These are phyloP conservation scores for Spathaspora sp. DNA, from an alignment of 805 yeast species.

Conservation along the genomic window DNA sequence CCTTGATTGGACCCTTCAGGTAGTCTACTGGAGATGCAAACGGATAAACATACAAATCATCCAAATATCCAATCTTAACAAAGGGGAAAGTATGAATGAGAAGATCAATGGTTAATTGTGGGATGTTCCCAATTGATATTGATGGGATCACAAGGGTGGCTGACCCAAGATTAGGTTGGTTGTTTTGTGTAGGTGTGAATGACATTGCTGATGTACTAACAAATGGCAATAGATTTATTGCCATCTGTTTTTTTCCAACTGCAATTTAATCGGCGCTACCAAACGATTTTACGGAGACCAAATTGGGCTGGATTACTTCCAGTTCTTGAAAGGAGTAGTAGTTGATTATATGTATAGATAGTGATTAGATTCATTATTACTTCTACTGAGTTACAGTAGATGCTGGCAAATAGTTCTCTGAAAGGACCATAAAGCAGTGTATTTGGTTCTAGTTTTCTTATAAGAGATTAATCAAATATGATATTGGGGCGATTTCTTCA, in stretches of 20 bases:
- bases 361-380: no score
- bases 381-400: no score
- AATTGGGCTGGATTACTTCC: no score
- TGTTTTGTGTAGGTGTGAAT: neutral
- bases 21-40: slow-evolving; percentile 76
- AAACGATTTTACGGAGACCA: neutral
- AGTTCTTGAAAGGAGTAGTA: no score
- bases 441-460: no score
- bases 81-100: slow-evolving; percentile 61
- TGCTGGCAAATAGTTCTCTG: no score
- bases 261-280: neutral
- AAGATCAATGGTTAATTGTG: slow-evolving; percentile 77
- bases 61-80: slow-evolving; percentile 50
- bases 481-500: no score
- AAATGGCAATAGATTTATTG: neutral
- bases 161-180: neutral
- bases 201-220: neutral
- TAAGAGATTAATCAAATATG: no score
- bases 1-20: slow-evolving; percentile 16
- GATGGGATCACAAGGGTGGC: slow-evolving; percentile 64
- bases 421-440: no score
- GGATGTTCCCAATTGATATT: slow-evolving; percentile 84
- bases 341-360: no score
- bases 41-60: slow-evolving; percentile 66
- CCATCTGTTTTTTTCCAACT: neutral